Percentiles rank a stretch among this genome's conserved stretches.
These are phyloP conservation scores for Pythium vanterpoolii DNA, from an alignment of 352 stramenopile genomes.

Conservation along the genomic window DNA sequence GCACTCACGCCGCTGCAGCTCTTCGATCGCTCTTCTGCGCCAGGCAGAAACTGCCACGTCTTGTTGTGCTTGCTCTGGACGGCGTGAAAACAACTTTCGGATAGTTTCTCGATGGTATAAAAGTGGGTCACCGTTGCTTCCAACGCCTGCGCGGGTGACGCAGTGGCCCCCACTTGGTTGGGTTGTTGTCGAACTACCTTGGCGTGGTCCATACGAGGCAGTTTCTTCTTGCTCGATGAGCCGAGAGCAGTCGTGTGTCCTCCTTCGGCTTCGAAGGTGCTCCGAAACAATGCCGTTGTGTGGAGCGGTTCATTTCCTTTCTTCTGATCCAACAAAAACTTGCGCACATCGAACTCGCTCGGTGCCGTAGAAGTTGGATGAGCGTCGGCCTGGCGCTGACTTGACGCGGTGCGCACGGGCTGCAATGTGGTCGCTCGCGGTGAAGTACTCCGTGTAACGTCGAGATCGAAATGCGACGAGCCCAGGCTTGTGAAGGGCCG, in stretches of 20 bases:
- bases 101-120: conserved; percentile 76
- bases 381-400: not conserved
- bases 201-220: conserved; percentile 33
- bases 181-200: not conserved
- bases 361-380: not conserved
- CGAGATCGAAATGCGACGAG: conserved; percentile 28
- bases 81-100: conserved; percentile 65
- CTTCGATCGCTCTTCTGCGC: conserved; percentile 57
- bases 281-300: conserved; percentile 59
- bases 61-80: conserved; percentile 61
- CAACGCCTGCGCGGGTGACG: conserved; percentile 16
- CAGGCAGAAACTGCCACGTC: conserved; percentile 71
- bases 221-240: conserved; percentile 27
- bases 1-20: conserved; percentile 34
- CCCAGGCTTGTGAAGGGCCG: conserved; percentile 44
- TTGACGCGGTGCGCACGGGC: not conserved
- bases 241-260: not conserved
- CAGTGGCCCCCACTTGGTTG: not conserved
- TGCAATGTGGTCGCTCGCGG: conserved; percentile 4
- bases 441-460: conserved; percentile 11
- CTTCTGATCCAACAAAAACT: conserved; percentile 69
- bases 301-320: conserved; percentile 41
- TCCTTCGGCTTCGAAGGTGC: conserved; percentile 14
- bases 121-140: conserved; percentile 56
- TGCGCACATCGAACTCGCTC: conserved; percentile 54